phyloP scores from a whole-genome alignment of 768 basidiomycete species.

The Gloeostereum incarnatum region DNA sequence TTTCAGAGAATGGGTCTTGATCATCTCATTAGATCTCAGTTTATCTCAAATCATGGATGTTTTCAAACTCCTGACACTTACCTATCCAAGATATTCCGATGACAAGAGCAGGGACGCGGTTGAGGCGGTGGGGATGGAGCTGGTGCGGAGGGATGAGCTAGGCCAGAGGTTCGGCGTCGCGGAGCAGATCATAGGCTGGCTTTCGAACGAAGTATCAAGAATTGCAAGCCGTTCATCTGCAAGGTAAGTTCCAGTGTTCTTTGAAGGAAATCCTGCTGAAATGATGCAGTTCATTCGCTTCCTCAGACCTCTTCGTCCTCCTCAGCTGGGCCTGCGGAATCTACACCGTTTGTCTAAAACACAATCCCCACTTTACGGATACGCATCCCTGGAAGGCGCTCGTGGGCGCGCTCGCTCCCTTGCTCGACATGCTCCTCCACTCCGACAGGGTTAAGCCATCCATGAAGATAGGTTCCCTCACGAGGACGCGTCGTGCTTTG shows the following conservation, averaged over 20 bases:
- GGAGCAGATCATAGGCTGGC: slow-evolving; percentile 72
- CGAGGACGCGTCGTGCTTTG: slow-evolving; percentile 55
- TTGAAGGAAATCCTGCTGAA: not conserved
- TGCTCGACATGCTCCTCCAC: slow-evolving; percentile 54
- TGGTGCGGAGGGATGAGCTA: slow-evolving; percentile 54
- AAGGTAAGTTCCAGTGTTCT: slow-evolving; percentile 34
- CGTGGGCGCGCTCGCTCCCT: slow-evolving; percentile 43
- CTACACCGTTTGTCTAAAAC: slow-evolving; percentile 40
- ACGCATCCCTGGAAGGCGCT: slow-evolving; percentile 44
- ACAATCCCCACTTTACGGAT: slow-evolving; percentile 33
- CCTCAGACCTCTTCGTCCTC: slow-evolving; percentile 58
- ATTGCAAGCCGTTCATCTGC: slow-evolving; percentile 42
- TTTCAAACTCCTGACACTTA: slow-evolving; percentile 63
- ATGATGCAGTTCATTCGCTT: slow-evolving; percentile 37
- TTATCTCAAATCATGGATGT: slow-evolving; percentile 58
- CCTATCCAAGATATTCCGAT: slow-evolving; percentile 76
- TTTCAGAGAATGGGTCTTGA: slow-evolving; percentile 5
- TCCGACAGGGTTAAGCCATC: slow-evolving; percentile 45
- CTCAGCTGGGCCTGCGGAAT: slow-evolving; percentile 63
- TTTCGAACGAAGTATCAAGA: slow-evolving; percentile 54
- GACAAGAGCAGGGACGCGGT: slow-evolving; percentile 61
- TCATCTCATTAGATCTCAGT: slow-evolving; percentile 36
- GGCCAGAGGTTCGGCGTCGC: slow-evolving; percentile 46
- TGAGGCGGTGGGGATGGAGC: slow-evolving; percentile 51
- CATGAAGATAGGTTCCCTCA: slow-evolving; percentile 50